Evolutionary conservation across 352 stramenopile genomes (phyloP), one percentile per base, ranked within the genome.

Genomic region (Halophytophthora batemanensis): DNA sequence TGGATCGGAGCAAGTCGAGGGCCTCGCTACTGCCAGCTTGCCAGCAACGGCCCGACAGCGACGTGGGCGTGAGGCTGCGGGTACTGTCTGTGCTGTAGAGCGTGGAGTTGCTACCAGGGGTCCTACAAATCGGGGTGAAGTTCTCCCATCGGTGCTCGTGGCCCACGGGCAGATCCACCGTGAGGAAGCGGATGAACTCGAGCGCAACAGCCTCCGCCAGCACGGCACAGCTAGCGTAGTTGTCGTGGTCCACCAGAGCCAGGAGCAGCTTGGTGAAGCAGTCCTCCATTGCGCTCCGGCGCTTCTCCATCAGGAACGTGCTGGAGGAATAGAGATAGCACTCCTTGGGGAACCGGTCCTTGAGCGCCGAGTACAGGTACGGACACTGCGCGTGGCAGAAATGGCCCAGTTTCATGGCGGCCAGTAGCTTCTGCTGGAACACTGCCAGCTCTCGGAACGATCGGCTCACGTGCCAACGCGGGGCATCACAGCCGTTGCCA

Each of bases 331-430:
- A 56, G 29, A 86, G 17, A 36, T 77, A 83, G 31, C 67, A 70
- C 18, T 86, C 62, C 1, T 76, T 74, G 0, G 77, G 77, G 59
- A 91, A 89, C 23, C 81, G 71, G 18, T 77, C 72, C 18, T 76
- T 79, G 28, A 74, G 54, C 46, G 65, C 82, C 66, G 81, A 81
- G 63, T 82, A 91, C 28, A 86, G 54, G 59, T 75, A 88, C 21
- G 72, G 69, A 43, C 74, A 86, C 23, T 53, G 50, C 23, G 63
- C 74, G 23, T 69, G 54, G 40, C 74, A 88, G 8, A 71, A 56
- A 54, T 86, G 74, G 28, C 74, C 77, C 50, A 82, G 74, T 19
- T 82, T 61, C 43, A 88, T 66, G 25, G 55, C 69, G 5, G 48
- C 37, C 5, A 79, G 46, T 18, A 74, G 22, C 1, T 46, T 46